phyloP scores from a whole-genome alignment of 169 alveolate species.

The Ichthyophthirius multifiliis region DNA sequence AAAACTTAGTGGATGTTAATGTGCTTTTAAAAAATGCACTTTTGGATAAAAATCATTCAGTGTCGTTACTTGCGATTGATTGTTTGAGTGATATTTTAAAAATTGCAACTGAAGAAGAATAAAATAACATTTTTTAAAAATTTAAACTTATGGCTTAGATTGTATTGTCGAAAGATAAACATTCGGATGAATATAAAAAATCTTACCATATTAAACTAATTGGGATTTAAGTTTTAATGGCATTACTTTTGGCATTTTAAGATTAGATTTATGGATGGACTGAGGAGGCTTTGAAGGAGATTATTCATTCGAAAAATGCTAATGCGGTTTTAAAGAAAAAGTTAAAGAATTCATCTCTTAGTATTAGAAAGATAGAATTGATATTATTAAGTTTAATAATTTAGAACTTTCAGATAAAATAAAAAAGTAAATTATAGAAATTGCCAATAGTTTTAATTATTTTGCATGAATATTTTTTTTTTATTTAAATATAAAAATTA shows the following conservation, averaged over 20 bases:
- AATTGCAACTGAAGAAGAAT: not conserved
- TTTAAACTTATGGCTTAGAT: not conserved
- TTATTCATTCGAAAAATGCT: not conserved
- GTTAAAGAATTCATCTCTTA: not conserved
- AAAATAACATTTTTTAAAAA: not conserved
- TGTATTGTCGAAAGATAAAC: not conserved
- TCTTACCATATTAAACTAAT: not conserved
- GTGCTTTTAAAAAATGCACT: not conserved
- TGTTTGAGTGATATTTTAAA: slow-evolving; percentile 3
- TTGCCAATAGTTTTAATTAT: not conserved
- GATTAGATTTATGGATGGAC: not conserved
- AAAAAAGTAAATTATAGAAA: not conserved
- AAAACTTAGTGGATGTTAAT: not conserved
- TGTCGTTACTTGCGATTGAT: not conserved
- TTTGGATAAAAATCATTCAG: not conserved
- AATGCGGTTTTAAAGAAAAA: not conserved
- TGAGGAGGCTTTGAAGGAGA: not conserved
- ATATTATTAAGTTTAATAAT: not conserved
- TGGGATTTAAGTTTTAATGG: not conserved
- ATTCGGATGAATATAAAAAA: not conserved
- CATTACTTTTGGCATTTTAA: not conserved
- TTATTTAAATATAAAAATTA: too few relatives aligned
- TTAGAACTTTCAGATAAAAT: not conserved
- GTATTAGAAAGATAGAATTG: not conserved
- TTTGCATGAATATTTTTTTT: not conserved